phyloP scores from a whole-genome alignment of 305 asterid species.

The Fraxinus paxiana region DNA sequence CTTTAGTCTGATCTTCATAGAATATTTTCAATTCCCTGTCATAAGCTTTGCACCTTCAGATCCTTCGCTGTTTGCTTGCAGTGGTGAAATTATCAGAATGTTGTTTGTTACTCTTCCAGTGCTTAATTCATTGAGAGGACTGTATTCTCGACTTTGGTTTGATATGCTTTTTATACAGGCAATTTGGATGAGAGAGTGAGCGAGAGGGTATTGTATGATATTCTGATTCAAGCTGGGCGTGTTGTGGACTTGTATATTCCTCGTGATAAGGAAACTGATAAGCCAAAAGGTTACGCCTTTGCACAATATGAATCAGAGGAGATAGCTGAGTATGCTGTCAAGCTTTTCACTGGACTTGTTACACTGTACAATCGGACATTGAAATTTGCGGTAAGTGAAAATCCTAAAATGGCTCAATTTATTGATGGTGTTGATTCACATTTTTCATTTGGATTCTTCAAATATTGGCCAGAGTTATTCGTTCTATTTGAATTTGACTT shows the following conservation, averaged over 20 bases:
- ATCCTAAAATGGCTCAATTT: not conserved
- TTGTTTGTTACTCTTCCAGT: not conserved
- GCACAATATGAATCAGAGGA: slow-evolving; percentile 85
- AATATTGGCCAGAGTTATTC: not conserved
- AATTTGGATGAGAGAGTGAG: slow-evolving; percentile 77
- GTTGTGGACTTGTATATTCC: slow-evolving; percentile 75
- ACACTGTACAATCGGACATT: slow-evolving; percentile 67
- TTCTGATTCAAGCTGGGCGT: slow-evolving; percentile 90
- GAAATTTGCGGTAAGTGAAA: slow-evolving; percentile 61
- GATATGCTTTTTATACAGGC: slow-evolving; percentile 40
- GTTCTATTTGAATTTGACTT: not conserved
- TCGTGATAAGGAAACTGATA: slow-evolving; percentile 75
- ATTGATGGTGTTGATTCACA: not conserved
- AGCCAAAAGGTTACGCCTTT: slow-evolving; percentile 82
- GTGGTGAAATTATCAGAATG: not conserved
- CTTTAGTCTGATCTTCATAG: not conserved
- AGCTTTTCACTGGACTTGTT: slow-evolving; percentile 83
- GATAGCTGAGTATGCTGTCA: slow-evolving; percentile 83
- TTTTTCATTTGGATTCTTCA: not conserved
- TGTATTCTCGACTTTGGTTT: not conserved
- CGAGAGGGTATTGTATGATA: slow-evolving; percentile 86
- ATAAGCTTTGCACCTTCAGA: not conserved
- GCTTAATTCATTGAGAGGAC: not conserved
- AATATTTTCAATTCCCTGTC: not conserved
- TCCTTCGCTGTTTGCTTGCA: not conserved